phyloP scores from a whole-genome alignment of 208 protist genomes.

The Trypanosoma conorhini region DNA sequence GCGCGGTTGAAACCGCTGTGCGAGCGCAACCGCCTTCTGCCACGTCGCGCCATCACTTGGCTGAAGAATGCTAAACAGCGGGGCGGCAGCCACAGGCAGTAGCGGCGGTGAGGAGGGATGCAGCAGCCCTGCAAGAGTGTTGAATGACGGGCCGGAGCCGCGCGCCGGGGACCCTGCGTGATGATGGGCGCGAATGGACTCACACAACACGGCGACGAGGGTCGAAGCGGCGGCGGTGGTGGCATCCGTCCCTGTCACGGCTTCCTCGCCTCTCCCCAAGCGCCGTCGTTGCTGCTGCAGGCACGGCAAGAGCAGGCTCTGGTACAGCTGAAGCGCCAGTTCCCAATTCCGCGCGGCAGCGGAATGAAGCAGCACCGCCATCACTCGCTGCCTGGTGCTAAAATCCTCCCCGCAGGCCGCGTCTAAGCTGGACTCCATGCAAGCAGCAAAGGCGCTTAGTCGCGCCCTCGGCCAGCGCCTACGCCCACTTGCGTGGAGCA shows the following conservation, averaged over 20 bases:
- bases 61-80: slow-evolving; percentile 26
- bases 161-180: background rate
- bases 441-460: slow-evolving; percentile 2
- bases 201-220: slow-evolving; percentile 22
- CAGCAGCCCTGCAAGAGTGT: slow-evolving; percentile 9
- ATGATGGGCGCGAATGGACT: slow-evolving; percentile 26
- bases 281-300: background rate
- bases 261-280: background rate
- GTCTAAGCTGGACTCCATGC: slow-evolving; percentile 2
- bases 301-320: slow-evolving; percentile 10
- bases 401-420: slow-evolving; percentile 4
- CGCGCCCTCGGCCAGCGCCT: background rate
- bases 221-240: slow-evolving; percentile 2
- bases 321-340: slow-evolving; percentile 15
- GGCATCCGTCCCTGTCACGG: background rate
- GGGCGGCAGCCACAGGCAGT: slow-evolving; percentile 26
- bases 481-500: background rate
- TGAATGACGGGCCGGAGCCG: slow-evolving; percentile 16
- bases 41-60: slow-evolving; percentile 21
- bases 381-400: background rate
- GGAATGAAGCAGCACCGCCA: slow-evolving; percentile 14
- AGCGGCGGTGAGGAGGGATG: background rate
- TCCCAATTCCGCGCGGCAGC: slow-evolving; percentile 5
- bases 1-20: slow-evolving; percentile 7
- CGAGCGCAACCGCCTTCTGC: slow-evolving; percentile 14